These are phyloP conservation scores for Saccharomyces hybrid DNA, from an alignment of 1,139 yeast species.

Conservation along the genomic window DNA sequence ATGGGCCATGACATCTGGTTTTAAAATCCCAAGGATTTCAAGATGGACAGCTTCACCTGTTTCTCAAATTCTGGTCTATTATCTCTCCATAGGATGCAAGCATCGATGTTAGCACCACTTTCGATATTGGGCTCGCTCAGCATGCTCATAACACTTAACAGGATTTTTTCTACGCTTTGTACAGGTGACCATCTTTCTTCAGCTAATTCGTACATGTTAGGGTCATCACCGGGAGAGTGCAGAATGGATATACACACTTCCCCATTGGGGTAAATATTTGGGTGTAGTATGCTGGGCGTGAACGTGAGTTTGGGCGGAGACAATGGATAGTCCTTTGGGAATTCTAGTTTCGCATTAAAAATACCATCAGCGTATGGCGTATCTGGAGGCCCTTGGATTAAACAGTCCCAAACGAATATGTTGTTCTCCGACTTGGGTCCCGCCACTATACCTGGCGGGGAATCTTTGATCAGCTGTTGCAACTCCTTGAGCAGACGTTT, in stretches of 20 bases:
- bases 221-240: conserved; percentile 96
- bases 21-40: conserved; percentile 29
- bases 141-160: conserved; percentile 90
- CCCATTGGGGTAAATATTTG: conserved; percentile 89
- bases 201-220: conserved; percentile 88
- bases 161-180: conserved; percentile 90
- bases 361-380: conserved; percentile 93
- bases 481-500: conserved; percentile 80
- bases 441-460: conserved; percentile 94
- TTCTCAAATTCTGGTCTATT: conserved; percentile 58
- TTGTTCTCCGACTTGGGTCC: conserved; percentile 82
- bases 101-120: conserved; percentile 95
- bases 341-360: conserved; percentile 73
- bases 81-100: conserved; percentile 92
- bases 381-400: conserved; percentile 83
- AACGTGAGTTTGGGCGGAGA: conserved; percentile 84
- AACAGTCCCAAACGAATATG: conserved; percentile 83
- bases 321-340: conserved; percentile 87
- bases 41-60: conserved; percentile 40
- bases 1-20: not conserved
- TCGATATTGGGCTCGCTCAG: conserved; percentile 95
- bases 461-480: conserved; percentile 74
- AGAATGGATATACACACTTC: conserved; percentile 91
- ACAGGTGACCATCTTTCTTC: conserved; percentile 98
- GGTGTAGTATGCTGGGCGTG: conserved; percentile 81